Base-by-base conservation (phyloP, 2,329 filamentous ascomycete species). In the Aspergillus glaucus region DNA sequence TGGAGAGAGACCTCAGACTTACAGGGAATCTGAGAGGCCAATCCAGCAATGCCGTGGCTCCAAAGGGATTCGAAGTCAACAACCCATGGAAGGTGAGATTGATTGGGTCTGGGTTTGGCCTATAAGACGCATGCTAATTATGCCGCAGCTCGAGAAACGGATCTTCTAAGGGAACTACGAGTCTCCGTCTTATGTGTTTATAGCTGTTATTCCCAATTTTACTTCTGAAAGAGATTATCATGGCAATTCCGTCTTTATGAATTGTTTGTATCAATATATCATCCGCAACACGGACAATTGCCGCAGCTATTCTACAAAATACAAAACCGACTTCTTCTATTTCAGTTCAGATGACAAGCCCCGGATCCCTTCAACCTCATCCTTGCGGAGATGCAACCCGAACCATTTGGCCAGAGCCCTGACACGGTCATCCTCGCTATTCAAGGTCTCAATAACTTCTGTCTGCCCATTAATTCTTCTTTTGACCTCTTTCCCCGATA, bases 51-150 rank as follows among this genome's bases (percentile, higher is more conserved):
- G 71, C 75, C 43, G 67, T 71, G 50, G 82, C 82, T 26, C 81
- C 81, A 24, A 67, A 73, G 49, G 81, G 81, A 52, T 85, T 85
- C 69, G 81, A 84, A 68, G 64, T 84, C 61, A 85, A 78, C 77
- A 84, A 83, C 69, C 79, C 79, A 54, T 85, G 82, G 82, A 81
- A 78, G 76, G 81, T 84, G 75, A 22, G 28, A 30, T 30, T 45
- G 9, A 28, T 6, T 28, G 10, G 6, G 3, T 10, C 14, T 34
- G 10, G 9, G 14, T 5, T 19, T 1, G 9, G 12, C 4, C 14
- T 24, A 47, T 54, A 34, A 46, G 47, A 42, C 46, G 50, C 28
- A 51, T 49, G 37, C 58, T 70, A 49, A 66, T 43, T 7, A 14
- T 8, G 12, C n/a, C 42, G 32, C 52, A 72, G 69, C 52, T 71